These are phyloP conservation scores for Rhodotorula taiwanensis DNA, from an alignment of 768 basidiomycete species.

Conservation along the genomic window DNA sequence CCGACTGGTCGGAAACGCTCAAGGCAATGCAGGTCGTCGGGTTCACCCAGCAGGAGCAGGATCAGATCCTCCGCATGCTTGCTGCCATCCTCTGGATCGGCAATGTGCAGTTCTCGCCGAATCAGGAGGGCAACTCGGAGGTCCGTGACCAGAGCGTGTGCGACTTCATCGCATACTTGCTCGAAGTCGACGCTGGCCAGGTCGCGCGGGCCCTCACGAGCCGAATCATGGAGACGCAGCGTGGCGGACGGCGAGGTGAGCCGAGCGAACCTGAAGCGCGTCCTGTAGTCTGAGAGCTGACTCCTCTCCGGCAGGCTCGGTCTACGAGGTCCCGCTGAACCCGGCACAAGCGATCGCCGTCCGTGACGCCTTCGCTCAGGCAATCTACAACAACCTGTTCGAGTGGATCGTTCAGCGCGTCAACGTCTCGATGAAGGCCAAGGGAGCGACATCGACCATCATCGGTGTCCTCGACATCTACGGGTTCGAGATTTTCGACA, in stretches of 20 bases:
- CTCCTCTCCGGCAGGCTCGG: conserved; percentile 51
- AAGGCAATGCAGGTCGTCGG: conserved; percentile 93
- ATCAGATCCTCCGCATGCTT: conserved; percentile 86
- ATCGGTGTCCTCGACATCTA: conserved; percentile 98
- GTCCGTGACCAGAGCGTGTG: conserved; percentile 79
- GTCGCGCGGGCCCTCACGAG: conserved; percentile 82
- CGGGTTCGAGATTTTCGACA: conserved; percentile 97
- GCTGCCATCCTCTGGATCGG: conserved; percentile 91
- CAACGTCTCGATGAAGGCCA: conserved; percentile 92
- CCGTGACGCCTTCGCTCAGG: conserved; percentile 86
- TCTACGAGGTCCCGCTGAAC: conserved; percentile 88
- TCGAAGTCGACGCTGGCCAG: conserved; percentile 71
- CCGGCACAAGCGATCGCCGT: conserved; percentile 82
- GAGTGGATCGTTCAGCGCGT: conserved; percentile 98
- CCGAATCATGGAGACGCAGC: conserved; percentile 82
- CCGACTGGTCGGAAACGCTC: conserved; percentile 85
- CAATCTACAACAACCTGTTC: conserved; percentile 95
- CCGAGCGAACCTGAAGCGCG: background rate
- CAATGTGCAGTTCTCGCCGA: conserved; percentile 82
- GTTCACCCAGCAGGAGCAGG: conserved; percentile 73
- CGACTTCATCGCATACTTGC: conserved; percentile 88
- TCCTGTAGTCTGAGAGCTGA: background rate
- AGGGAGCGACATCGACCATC: conserved; percentile 63
- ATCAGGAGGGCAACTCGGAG: conserved; percentile 77
- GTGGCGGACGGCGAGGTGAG: conserved; percentile 67